phyloP scores from a whole-genome alignment of 345 rosid species.

The Linum lewisii region DNA sequence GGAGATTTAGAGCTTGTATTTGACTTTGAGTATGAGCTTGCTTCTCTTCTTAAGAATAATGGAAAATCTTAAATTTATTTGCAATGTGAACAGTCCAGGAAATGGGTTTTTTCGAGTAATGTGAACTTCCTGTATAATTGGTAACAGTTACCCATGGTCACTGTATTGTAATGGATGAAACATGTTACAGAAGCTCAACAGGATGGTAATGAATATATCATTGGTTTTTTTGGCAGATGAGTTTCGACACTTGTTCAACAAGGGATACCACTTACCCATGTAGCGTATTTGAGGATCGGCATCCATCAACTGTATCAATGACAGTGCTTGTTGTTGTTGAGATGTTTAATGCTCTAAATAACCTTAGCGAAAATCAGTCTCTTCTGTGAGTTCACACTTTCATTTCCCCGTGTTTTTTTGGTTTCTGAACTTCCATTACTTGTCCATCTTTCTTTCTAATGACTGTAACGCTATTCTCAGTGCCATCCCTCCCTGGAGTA shows the following conservation, averaged over 20 bases:
- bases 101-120: too few species aligned
- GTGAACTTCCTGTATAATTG: too few species aligned
- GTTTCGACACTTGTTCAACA: slow-evolving; percentile 74
- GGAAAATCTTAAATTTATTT: too few species aligned
- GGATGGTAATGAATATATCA: too few species aligned
- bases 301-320: slow-evolving; percentile 96
- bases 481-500: slow-evolving; percentile 96
- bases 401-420: neutral
- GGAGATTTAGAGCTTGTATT: too few species aligned
- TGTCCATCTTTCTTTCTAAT: neutral
- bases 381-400: slow-evolving; percentile 57
- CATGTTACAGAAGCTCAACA: too few species aligned
- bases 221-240: slow-evolving; percentile 52
- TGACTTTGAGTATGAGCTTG: too few species aligned
- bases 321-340: slow-evolving; percentile 99
- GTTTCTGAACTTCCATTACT: neutral
- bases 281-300: slow-evolving; percentile 84
- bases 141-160: too few species aligned
- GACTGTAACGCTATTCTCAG: slow-evolving; percentile 31
- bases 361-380: slow-evolving; percentile 97
- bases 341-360: slow-evolving; percentile 98
- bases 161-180: too few species aligned
- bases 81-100: too few species aligned
- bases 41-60: too few species aligned
- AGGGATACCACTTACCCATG: slow-evolving; percentile 88